Base-by-base conservation (phyloP, 176 grass and related monocot species). In the Musa schizocarpa region DNA sequence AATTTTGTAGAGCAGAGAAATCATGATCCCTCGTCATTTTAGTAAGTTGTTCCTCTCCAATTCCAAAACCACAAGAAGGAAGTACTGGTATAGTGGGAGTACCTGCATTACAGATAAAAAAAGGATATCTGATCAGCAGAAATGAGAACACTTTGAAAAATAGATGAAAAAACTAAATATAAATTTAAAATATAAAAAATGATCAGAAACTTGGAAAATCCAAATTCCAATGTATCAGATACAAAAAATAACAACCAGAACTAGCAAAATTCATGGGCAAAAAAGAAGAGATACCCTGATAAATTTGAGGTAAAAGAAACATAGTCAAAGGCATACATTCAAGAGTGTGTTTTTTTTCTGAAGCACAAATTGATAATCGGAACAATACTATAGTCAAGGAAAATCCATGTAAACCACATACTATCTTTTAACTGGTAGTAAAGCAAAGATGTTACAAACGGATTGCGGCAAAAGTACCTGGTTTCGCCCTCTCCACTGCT, bases 21-120 rank as follows among this genome's bases (percentile, higher is more conserved):
- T 98, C 84, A 63, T 98, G 90, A 76, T 98, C 90, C 82, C 94
- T 91, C 9, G 78, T 89, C 75, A 98, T 62, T 76, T 34, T 27
- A n/a, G 90, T 91, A 54, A 98, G 82, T 50, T 91, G 84, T 9
- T 91, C 88, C 81, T 93, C 86, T 81, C 82, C 78, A 73, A 96
- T 92, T 78, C 81, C 87, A 17, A 96, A 96, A 58, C 89, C 92
- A 20, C 79, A 58, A 66, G 82, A 54, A 43, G 49, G 77, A 73
- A 81, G 79, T 61, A 79, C 52, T 17, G 23, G 29, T 59, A 52
- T 24, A 65, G 34, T 77, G 26, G n/a, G 20, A 9, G 29, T 51
- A 12, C 43, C 75, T 77, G 16, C 24, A 48, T 29, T n/a, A 43
- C 2, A 27, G 69, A 51, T 68, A 9, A 13, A 68, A 29, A 11